Percentiles rank a stretch among this genome's conserved stretches.
Conservation (phyloP, 2,329 filamentous ascomycete genomes). For the Camptophora hylomeconis region DNA sequence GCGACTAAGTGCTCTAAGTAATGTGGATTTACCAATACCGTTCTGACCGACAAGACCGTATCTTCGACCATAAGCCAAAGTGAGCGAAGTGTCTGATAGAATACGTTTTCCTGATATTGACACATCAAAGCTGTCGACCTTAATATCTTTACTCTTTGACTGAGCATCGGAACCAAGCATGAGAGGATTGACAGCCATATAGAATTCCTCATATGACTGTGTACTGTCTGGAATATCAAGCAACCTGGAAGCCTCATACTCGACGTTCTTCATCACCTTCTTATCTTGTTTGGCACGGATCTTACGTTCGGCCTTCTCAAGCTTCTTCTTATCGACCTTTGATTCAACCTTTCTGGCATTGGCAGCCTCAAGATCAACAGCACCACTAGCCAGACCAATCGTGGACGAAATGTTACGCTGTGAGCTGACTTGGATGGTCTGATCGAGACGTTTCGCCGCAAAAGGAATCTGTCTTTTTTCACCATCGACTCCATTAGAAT, state of each 20-base stretch:
- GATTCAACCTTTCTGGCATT: conserved; percentile 91
- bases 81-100: conserved; percentile 77
- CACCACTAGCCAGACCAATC: conserved; percentile 68
- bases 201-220: conserved; percentile 97
- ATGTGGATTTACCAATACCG: conserved; percentile 96
- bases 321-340: conserved; percentile 94
- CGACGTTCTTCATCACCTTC: conserved; percentile 95
- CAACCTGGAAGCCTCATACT: conserved; percentile 88
- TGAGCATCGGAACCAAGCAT: conserved; percentile 60
- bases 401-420: conserved; percentile 96
- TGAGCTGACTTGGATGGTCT: conserved; percentile 86
- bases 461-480: conserved; percentile 59
- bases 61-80: conserved; percentile 78
- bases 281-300: conserved; percentile 97
- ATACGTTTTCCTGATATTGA: conserved; percentile 83
- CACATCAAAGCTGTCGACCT: conserved; percentile 90
- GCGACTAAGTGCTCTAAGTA: conserved; percentile 78
- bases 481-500: conserved; percentile 54
- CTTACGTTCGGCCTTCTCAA: conserved; percentile 96
- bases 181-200: conserved; percentile 97
- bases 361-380: conserved; percentile 85
- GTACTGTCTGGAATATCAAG: conserved; percentile 70
- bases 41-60: conserved; percentile 98
- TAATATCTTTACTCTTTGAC: conserved; percentile 96
- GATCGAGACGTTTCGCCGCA: conserved; percentile 72